Percentiles rank a stretch among this genome's conserved stretches.
These are phyloP conservation scores for Biscogniauxia sp. DNA, from an alignment of 2,329 filamentous ascomycete genomes.

Conservation along the genomic window DNA sequence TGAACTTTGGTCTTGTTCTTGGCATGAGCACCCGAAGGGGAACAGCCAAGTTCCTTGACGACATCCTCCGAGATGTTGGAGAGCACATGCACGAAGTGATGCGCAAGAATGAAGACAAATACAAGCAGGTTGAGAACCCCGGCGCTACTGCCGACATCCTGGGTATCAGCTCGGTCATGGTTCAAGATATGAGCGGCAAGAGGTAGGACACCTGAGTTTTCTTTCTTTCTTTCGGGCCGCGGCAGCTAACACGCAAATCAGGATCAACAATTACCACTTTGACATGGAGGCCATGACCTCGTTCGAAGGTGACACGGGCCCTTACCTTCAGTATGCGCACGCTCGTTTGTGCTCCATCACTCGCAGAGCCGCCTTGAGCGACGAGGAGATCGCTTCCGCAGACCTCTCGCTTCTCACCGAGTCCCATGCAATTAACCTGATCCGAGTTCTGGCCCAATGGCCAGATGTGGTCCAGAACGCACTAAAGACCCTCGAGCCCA, in stretches of 20 bases:
- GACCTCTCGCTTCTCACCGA: constrained; percentile 62
- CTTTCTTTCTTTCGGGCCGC: constrained; percentile 30
- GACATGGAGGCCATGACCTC: constrained; percentile 71
- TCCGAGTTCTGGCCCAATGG: constrained; percentile 77
- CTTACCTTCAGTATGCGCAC: constrained; percentile 71
- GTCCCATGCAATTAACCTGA: constrained; percentile 55
- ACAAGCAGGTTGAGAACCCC: constrained; percentile 83
- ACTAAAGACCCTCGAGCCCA: constrained; percentile 76
- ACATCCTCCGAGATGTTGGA: constrained; percentile 74
- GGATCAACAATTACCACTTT: constrained; percentile 56
- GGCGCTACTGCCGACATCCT: constrained; percentile 79
- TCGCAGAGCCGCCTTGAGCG: constrained; percentile 30
- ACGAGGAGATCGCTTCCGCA: constrained; percentile 44
- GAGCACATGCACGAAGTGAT: constrained; percentile 99
- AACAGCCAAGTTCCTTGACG: constrained; percentile 59
- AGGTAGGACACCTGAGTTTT: constrained; percentile 49
- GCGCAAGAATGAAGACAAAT: constrained; percentile 87
- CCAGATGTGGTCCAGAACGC: constrained; percentile 84
- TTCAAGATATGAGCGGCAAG: constrained; percentile 97
- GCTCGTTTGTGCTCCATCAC: constrained; percentile 54
- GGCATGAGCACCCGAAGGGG: constrained; percentile 71
- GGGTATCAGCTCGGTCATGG: constrained; percentile 94
- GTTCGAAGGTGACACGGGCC: constrained; percentile 71
- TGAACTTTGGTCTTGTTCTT: constrained; percentile 72
- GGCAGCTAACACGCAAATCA: constrained; percentile 20